phyloP scores from a whole-genome alignment of 345 rosid genomes.

The rapeseed (Brassica napus) region Da-Ae NC_063446.1:55259501-55260000 shows the following conservation, averaged over 20 bases:
- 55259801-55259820: conserved; percentile 67
- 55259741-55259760: conserved; percentile 72
- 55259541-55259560: conserved; percentile 11
- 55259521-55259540: background rate
- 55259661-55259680: conserved; percentile 75
- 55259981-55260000: conserved; percentile 74
- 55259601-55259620: conserved; percentile 53
- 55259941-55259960: conserved; percentile 70
- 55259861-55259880: conserved; percentile 15
- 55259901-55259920: conserved; percentile 44
- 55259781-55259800: conserved; percentile 49
- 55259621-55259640: conserved; percentile 63
- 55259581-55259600: background rate
- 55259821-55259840: conserved; percentile 65
- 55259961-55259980: conserved; percentile 80
- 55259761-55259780: conserved; percentile 75
- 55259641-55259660: conserved; percentile 70
- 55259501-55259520: conserved; percentile 1
- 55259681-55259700: conserved; percentile 87
- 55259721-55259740: conserved; percentile 71
- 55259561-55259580: conserved; percentile 15
- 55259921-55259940: conserved; percentile 65
- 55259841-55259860: conserved; percentile 5
- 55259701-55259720: conserved; percentile 89
- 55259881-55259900: conserved; percentile 9